Evolutionary conservation across 1,139 yeast species (phyloP), one percentile per base, ranked within the genome.

Genomic region (Pichia sp.): DNA sequence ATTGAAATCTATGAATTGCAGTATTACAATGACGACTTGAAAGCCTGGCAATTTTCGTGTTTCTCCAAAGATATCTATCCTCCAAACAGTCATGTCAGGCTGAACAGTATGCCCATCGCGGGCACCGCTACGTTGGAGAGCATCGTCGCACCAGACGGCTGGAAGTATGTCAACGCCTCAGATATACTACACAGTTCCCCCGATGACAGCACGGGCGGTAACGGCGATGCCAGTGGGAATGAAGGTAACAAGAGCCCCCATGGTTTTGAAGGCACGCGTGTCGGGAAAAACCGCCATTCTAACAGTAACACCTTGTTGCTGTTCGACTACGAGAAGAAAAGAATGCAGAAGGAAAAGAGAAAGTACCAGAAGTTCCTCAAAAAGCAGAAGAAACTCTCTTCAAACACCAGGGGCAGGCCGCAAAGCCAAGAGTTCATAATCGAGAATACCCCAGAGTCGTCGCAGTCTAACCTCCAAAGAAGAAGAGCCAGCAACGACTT

Each of bases 1-100:
- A 83, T 85, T 15, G 90, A 86, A 63, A 78, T 87, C 1, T 90
- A 75, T 70, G 96, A 90, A 66, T 70, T 88, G 43, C 96, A 90
- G 61, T 71, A 72, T 60, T 75, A 79, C 56, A 77, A 82, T 64
- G 67, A 70, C 8, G 70, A 69, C 4, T 68, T 76, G 2, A 79
- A 78, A 50, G 79, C 78, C 54, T 89, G 96, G 96, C 69, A 69
- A 41, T 62, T 72, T 23, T 67, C 81, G 1, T 87, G 89, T 31
- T 86, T 76, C 65, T 70, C 84, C 1, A 74, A 73, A 54, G 82
- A 81, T 60, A 77, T 79, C 54, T 85, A 77, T 62, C 74, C 88
- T 3, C 66, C 69, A 15, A 72, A 74, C 55, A 73, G 79, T 0
- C 69, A 68, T 40, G 54, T 68, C 8, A 66, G 79, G 53, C 62